Percentiles rank a stretch among this genome's conserved stretches.
These are phyloP conservation scores for Microcyclospora pomicola DNA, from an alignment of 2,329 filamentous ascomycete species.

Conservation along the genomic window DNA sequence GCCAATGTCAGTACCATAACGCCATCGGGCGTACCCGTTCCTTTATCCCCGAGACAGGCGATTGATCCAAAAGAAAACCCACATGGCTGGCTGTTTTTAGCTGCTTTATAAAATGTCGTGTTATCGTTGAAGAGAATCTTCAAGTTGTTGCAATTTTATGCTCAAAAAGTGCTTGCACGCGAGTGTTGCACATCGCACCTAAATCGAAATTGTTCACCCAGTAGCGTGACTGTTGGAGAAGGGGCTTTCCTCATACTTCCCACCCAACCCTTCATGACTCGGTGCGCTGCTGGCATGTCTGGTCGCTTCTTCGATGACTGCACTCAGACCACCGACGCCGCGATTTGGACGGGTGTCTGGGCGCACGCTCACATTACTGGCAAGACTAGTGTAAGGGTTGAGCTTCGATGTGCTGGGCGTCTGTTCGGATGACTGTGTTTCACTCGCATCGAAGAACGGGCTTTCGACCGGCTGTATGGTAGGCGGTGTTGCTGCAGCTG, in stretches of 20 bases:
- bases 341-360: not conserved
- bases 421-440: constrained; percentile 3
- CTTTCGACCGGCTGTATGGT: constrained; percentile 15
- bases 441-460: constrained; percentile 23
- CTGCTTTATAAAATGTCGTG: too few species aligned
- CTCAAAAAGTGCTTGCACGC: too few species aligned
- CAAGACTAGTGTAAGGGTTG: constrained; percentile 21
- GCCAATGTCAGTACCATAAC: too few species aligned
- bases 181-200: not conserved
- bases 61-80: too few species aligned
- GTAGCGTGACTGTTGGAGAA: constrained; percentile 20
- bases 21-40: too few species aligned
- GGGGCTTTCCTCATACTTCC: constrained; percentile 19
- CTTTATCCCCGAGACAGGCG: too few species aligned
- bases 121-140: too few species aligned
- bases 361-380: too few species aligned
- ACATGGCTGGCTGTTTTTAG: too few species aligned
- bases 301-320: constrained; percentile 34
- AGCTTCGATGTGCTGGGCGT: constrained; percentile 20
- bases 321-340: constrained; percentile 21
- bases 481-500: not conserved
- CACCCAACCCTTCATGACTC: constrained; percentile 13
- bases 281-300: constrained; percentile 25
- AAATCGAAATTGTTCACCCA: constrained; percentile 2
- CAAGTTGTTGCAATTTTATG: too few species aligned